phyloP scores from a whole-genome alignment of 305 asterid genomes.

The Rubia tinctorum region DNA sequence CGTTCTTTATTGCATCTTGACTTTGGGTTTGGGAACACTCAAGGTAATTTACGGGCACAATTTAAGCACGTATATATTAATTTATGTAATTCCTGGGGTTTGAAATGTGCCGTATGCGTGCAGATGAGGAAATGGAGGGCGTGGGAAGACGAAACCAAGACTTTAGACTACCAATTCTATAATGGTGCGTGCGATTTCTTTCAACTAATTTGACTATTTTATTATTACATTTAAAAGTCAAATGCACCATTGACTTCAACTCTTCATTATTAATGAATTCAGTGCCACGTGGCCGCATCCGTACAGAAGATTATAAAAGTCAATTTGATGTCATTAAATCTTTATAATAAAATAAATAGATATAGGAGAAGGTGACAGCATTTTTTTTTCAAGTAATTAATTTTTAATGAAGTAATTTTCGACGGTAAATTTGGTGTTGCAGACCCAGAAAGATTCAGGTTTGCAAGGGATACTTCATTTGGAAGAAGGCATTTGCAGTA shows the following conservation, averaged over 20 bases:
- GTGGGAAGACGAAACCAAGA: slow-evolving; percentile 80
- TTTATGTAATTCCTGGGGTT: not conserved
- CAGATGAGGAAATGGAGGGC: slow-evolving; percentile 84
- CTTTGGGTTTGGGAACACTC: slow-evolving; percentile 61
- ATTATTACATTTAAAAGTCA: not conserved
- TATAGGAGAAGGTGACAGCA: not conserved
- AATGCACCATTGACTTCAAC: not conserved
- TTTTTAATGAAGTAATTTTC: not conserved
- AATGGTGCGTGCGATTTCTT: slow-evolving; percentile 39
- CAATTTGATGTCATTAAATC: not conserved
- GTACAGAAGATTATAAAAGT: not conserved
- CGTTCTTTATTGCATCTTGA: slow-evolving; percentile 45
- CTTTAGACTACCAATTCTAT: slow-evolving; percentile 57
- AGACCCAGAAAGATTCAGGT: slow-evolving; percentile 86
- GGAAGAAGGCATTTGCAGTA: slow-evolving; percentile 73
- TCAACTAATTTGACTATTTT: not conserved
- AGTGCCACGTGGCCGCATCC: not conserved
- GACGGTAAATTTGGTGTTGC: slow-evolving; percentile 9
- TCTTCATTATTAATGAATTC: not conserved
- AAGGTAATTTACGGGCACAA: slow-evolving; percentile 42
- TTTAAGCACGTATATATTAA: not conserved
- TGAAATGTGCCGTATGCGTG: slow-evolving; percentile 13
- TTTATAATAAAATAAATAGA: not conserved
- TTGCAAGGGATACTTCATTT: slow-evolving; percentile 83
- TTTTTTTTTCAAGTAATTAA: not conserved